A percentile compares a stretch with the other conserved stretches of the same genome.
These are phyloP conservation scores for Lodderomyces elongisporus DNA, from an alignment of 1,139 yeast species.

Conservation along the genomic window DNA sequence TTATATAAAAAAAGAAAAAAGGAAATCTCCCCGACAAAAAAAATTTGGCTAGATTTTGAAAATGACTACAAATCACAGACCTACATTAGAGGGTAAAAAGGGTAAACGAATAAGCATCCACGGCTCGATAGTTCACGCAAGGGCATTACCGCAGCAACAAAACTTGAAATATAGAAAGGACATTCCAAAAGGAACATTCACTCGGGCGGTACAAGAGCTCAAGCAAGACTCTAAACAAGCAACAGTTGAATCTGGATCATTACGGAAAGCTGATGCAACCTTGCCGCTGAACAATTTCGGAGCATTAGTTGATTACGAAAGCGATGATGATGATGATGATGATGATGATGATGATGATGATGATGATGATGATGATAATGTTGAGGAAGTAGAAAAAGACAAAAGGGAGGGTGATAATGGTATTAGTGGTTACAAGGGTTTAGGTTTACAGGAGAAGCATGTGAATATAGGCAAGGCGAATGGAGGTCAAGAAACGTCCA, in stretches of 20 bases:
- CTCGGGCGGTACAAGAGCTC: constrained; percentile 22
- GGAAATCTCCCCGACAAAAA: too few relatives aligned
- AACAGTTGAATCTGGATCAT: neutral
- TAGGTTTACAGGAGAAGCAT: too few relatives aligned
- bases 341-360: neutral
- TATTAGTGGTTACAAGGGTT: too few relatives aligned
- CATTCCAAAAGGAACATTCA: constrained; percentile 13
- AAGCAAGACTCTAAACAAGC: constrained; percentile 8
- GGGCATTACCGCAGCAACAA: constrained; percentile 68
- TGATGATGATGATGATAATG: constrained; percentile 1
- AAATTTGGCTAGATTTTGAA: too few relatives aligned
- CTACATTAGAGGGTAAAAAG: constrained; percentile 81
- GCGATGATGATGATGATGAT: constrained; percentile 1
- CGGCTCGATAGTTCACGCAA: constrained; percentile 56
- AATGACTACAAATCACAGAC: constrained; percentile 68
- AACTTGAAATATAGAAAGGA: constrained; percentile 55
- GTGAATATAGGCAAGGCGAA: too few relatives aligned
- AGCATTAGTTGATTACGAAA: neutral
- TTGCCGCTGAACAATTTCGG: neutral
- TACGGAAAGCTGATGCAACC: neutral
- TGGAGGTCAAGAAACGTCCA: too few relatives aligned
- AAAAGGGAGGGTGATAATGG: too few relatives aligned
- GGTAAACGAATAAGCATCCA: constrained; percentile 49
- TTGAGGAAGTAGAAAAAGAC: too few relatives aligned
- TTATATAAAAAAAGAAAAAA: too few relatives aligned